A percentile compares a stretch with the other conserved stretches of the same genome.
Conservation (phyloP, 129 eudicot genomes). For the Helianthus annuus region HanXRQr2.0-SUNRISE NC_035442.2:118396765-118397264, state of each 20-base stretch:
- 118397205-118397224: too few relatives aligned
- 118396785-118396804: neutral
- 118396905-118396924: constrained; percentile 3
- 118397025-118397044: constrained; percentile 45
- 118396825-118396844: constrained; percentile 7
- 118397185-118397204: too few relatives aligned
- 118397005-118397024: neutral
- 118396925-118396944: neutral
- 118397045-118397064: constrained; percentile 79
- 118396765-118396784: constrained; percentile 1
- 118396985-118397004: constrained; percentile 7
- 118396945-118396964: neutral
- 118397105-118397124: constrained; percentile 48
- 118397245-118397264: too few relatives aligned
- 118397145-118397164: constrained; percentile 21
- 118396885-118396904: constrained; percentile 2
- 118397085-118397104: constrained; percentile 38
- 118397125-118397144: constrained; percentile 23
- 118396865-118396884: constrained; percentile 16
- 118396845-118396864: constrained; percentile 18
- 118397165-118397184: constrained; percentile 9
- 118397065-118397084: constrained; percentile 57
- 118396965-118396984: too few relatives aligned
- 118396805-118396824: constrained; percentile 5
- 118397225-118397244: too few relatives aligned